Percentiles rank a stretch among this genome's conserved stretches.
Evolutionary conservation across 1,139 yeast species (phyloP).

Genomic region (Yamadazyma aaseri): DNA sequence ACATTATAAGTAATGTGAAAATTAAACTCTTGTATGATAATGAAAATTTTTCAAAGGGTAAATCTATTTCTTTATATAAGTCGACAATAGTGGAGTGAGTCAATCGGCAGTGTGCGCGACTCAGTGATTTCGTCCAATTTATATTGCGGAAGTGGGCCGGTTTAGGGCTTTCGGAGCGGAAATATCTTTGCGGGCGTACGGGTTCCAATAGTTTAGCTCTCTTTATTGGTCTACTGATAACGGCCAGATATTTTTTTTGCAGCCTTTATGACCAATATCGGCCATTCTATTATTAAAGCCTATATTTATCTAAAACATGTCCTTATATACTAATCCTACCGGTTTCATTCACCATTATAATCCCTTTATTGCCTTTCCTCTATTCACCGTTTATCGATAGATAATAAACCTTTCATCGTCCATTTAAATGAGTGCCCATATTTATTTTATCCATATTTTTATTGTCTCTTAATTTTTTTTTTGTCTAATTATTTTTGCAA

Average conservation of each 20-base stretch:
- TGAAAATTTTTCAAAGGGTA: slow-evolving; percentile 9
- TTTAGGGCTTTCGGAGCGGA: slow-evolving; percentile 1
- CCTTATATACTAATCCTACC: no score
- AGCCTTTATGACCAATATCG: background rate
- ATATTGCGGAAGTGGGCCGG: slow-evolving; percentile 1
- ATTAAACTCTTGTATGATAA: background rate
- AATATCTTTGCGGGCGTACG: background rate
- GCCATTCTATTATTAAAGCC: slow-evolving; percentile 1
- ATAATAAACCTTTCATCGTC: no score
- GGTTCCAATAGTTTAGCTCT: background rate
- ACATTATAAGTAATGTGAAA: slow-evolving; percentile 33
- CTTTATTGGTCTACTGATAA: background rate
- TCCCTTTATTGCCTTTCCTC: no score
- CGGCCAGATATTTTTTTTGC: background rate
- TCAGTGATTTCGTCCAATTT: slow-evolving; percentile 1
- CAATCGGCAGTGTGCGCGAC: background rate
- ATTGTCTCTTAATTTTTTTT: no score
- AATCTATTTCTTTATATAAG: slow-evolving; percentile 2
- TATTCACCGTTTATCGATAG: no score
- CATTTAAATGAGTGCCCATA: no score
- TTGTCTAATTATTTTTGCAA: slow-evolving; percentile 1
- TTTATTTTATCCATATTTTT: no score
- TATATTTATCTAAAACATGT: no score
- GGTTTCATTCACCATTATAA: no score
- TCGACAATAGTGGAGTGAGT: slow-evolving; percentile 4